Base-by-base conservation (phyloP, 768 basidiomycete species). In the Epithele typhae region DNA sequence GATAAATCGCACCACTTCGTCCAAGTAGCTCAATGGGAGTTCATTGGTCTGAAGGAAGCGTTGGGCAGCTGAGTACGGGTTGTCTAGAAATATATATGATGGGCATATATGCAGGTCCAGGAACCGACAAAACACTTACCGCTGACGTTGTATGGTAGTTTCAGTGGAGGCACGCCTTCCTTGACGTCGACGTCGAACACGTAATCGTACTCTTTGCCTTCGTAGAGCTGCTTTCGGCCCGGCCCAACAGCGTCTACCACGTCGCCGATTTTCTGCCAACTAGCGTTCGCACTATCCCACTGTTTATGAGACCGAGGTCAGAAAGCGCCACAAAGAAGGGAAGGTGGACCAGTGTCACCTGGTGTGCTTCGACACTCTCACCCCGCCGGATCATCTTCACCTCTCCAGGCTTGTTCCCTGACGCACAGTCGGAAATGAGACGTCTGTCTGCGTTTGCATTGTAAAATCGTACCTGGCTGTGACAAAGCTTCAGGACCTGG, bases 181-280 rank as follows among this genome's bases (percentile, higher is more conserved):
- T 91, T 78, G 22, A 97, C 85, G 59, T 98, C 96, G 27, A 99
- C 94, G 60, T 96, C 94, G 59, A 98, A 97, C n/a, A 99, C 95
- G 59, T 96, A 96, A 67, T 99, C 96, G 60, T 94, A 99, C 67
- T 98, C 95, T 60, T 85, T 84, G 15, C 96, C 96, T 56, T 92
- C 67, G 60, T 87, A 86, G n/a, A 96, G 75, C 65, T 94, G 90
- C 66, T 90, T 94, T 47, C 92, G 76, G n/a, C 81, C 81, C 27
- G 84, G 81, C 19, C 93, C 89, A 42, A 95, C 87, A 17, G 93
- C 94, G 60, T 96, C 96, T 4, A 94, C 92, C 5, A 98, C 94
- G 56, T 94, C 87, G 19, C 96, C 96, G 25, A 98, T 82, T 63
- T 94, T 95, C 64, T 91, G 80, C 96, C 96, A 99, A 21, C 74